phyloP scores from a whole-genome alignment of 2,329 filamentous ascomycete genomes.

The Aspergillus novoparasiticus region DNA sequence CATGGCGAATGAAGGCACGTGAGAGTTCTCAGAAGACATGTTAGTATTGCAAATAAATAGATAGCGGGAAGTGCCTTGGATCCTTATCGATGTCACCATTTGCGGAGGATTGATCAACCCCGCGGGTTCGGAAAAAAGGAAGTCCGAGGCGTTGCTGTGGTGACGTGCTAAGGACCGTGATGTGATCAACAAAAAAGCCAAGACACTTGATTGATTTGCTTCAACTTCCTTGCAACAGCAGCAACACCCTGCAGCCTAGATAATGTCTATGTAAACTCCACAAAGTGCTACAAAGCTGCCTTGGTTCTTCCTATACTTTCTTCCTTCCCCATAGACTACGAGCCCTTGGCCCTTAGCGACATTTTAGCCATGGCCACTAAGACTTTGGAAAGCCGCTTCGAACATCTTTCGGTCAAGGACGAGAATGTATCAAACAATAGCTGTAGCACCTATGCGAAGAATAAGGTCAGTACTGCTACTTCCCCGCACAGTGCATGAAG shows the following conservation, averaged over 20 bases:
- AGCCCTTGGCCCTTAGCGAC: not conserved
- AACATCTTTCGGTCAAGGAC: constrained; percentile 86
- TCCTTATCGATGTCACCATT: not conserved
- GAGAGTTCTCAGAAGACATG: not conserved
- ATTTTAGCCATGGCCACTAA: constrained; percentile 66
- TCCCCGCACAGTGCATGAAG: not conserved
- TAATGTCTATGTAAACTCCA: constrained; percentile 16
- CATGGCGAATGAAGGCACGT: constrained; percentile 14
- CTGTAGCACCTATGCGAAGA: constrained; percentile 65
- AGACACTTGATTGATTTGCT: constrained; percentile 11
- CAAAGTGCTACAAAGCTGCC: not conserved
- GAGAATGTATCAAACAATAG: constrained; percentile 71
- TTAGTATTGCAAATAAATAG: not conserved
- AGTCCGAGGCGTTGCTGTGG: constrained; percentile 35
- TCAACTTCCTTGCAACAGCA: constrained; percentile 10
- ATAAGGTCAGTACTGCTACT: constrained; percentile 63
- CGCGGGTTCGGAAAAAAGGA: constrained; percentile 35
- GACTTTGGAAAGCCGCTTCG: constrained; percentile 81
- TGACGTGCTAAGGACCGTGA: constrained; percentile 16
- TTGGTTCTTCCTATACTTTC: constrained; percentile 11
- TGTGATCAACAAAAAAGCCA: constrained; percentile 22
- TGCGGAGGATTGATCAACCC: constrained; percentile 20
- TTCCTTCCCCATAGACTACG: not conserved
- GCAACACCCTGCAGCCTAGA: not conserved
- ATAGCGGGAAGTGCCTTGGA: not conserved